Evolutionary conservation across 768 basidiomycete genomes (phyloP).

Genomic region (Lentinus tigrinus): DNA sequence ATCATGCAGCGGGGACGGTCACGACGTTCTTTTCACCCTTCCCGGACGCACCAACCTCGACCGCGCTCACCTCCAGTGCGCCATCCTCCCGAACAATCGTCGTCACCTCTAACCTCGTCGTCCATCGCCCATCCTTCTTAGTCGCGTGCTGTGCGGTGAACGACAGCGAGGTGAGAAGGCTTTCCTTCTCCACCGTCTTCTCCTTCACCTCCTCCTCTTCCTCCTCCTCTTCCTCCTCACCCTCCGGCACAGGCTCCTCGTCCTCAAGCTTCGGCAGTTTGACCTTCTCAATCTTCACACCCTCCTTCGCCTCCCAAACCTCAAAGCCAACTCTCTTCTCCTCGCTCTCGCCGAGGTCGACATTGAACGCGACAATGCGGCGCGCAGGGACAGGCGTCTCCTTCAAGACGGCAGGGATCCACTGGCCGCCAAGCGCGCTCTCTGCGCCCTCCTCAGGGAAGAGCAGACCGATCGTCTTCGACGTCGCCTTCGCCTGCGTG

Average conservation of each 20-base stretch:
- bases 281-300: slow-evolving; percentile 60
- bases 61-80: slow-evolving; percentile 35
- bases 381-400: slow-evolving; percentile 74
- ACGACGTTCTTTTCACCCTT: slow-evolving; percentile 33
- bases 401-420: slow-evolving; percentile 63
- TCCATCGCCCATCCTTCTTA: slow-evolving; percentile 46
- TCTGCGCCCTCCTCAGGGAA: slow-evolving; percentile 54
- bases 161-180: slow-evolving; percentile 38
- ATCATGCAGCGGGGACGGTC: slow-evolving; percentile 21
- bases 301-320: slow-evolving; percentile 76
- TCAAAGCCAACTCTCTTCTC: slow-evolving; percentile 59
- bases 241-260: slow-evolving; percentile 48
- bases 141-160: slow-evolving; percentile 38
- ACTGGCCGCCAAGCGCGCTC: slow-evolving; percentile 54
- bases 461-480: slow-evolving; percentile 61
- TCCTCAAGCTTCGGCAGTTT: slow-evolving; percentile 44
- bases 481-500: slow-evolving; percentile 52
- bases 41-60: slow-evolving; percentile 36
- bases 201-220: slow-evolving; percentile 66
- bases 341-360: slow-evolving; percentile 42
- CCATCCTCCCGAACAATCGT: slow-evolving; percentile 36
- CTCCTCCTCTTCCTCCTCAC: slow-evolving; percentile 59
- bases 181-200: slow-evolving; percentile 55
- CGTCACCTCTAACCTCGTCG: slow-evolving; percentile 50
- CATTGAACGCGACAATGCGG: slow-evolving; percentile 57